Evolutionary conservation across 768 basidiomycete genomes (phyloP).

Genomic region (Auriscalpium orientale): DNA sequence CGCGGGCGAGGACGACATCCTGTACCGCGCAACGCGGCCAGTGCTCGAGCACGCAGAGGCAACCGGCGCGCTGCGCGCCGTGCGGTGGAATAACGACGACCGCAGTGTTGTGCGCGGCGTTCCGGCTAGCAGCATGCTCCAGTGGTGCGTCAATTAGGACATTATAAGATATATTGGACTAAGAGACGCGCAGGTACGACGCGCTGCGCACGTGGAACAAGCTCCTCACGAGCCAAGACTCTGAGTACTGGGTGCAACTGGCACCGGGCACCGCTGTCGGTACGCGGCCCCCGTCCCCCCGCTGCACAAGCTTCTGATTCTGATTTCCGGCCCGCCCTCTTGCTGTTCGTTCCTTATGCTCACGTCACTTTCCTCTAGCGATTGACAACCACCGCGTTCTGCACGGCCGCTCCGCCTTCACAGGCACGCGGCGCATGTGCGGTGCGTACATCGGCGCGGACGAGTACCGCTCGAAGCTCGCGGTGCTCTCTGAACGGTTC

Average conservation of each 20-base stretch:
- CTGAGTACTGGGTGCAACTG: slow-evolving; percentile 91
- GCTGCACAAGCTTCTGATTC: not conserved
- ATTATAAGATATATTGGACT: not conserved
- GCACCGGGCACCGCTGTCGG: slow-evolving; percentile 79
- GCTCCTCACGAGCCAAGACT: slow-evolving; percentile 68
- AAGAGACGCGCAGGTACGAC: slow-evolving; percentile 44
- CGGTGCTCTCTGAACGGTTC: slow-evolving; percentile 58
- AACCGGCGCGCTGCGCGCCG: slow-evolving; percentile 59
- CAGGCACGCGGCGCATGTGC: slow-evolving; percentile 85
- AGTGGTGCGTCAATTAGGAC: slow-evolving; percentile 43
- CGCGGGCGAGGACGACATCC: slow-evolving; percentile 59
- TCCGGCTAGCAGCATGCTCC: slow-evolving; percentile 53
- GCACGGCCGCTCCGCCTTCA: slow-evolving; percentile 89
- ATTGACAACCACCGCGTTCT: slow-evolving; percentile 91
- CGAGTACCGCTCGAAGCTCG: slow-evolving; percentile 78
- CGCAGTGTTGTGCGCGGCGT: slow-evolving; percentile 70
- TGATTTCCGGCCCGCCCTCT: not conserved
- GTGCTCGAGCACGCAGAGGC: slow-evolving; percentile 58
- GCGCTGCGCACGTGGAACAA: slow-evolving; percentile 76
- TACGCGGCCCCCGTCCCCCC: slow-evolving; percentile 29
- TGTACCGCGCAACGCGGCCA: slow-evolving; percentile 61
- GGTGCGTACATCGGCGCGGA: slow-evolving; percentile 92
- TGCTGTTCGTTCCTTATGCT: not conserved
- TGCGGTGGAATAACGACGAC: slow-evolving; percentile 95
- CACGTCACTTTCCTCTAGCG: slow-evolving; percentile 33